These are phyloP conservation scores for Exophiala sp. DNA, from an alignment of 2,329 filamentous ascomycete species.

Conservation along the genomic window DNA sequence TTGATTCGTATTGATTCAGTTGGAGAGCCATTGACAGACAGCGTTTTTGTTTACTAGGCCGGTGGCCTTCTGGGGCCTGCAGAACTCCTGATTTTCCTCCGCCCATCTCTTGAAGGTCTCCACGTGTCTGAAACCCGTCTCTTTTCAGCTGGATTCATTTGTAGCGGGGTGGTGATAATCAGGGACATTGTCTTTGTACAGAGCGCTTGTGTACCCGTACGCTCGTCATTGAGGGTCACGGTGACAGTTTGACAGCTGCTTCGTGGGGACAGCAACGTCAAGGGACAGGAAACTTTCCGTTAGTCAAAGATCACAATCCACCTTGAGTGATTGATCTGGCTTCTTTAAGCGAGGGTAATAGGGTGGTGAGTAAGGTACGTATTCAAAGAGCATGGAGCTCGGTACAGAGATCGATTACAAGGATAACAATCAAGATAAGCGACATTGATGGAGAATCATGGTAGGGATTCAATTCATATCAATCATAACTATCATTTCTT, in stretches of 20 bases:
- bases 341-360: too few species aligned
- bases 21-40: background rate
- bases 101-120: background rate
- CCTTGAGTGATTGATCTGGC: background rate
- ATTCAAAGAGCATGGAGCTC: background rate
- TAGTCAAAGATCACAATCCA: background rate
- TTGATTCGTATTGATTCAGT: slow-evolving; percentile 24
- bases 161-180: slow-evolving; percentile 4
- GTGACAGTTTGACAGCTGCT: background rate
- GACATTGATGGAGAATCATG: background rate
- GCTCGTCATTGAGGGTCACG: background rate
- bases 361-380: too few species aligned
- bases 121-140: slow-evolving; percentile 10
- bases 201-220: background rate
- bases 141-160: slow-evolving; percentile 5
- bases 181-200: background rate
- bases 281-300: background rate
- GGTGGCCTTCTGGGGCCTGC: background rate
- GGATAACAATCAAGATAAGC: background rate
- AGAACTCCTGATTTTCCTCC: background rate
- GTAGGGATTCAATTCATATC: background rate
- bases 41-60: background rate
- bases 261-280: background rate
- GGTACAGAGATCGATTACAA: slow-evolving; percentile 6
- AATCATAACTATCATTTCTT: background rate